Evolutionary conservation across 257 asterid species (phyloP).

Genomic region (Solanum sitiens): DNA sequence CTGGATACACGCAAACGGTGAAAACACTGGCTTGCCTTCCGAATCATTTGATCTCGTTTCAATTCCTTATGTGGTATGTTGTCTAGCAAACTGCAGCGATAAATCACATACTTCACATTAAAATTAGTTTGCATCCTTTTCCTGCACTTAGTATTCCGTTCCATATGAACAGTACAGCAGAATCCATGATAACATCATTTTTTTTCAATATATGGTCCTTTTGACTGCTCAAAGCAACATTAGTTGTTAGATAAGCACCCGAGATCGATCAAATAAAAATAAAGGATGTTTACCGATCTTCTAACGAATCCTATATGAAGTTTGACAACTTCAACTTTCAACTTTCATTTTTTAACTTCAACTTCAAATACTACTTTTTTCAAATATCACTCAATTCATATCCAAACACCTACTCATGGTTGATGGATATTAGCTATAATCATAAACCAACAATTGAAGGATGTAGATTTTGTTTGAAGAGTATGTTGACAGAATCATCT

Average conservation of each 20-base stretch:
- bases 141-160: not conserved
- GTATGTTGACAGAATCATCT: not conserved
- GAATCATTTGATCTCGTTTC: slow-evolving; percentile 80
- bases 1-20: slow-evolving; percentile 90
- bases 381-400: not conserved
- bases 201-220: not conserved
- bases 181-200: not conserved
- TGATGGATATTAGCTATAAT: not conserved
- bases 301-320: not conserved
- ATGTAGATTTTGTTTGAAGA: not conserved
- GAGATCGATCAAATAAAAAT: not conserved
- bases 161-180: not conserved
- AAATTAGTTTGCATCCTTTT: not conserved
- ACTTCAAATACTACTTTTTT: not conserved
- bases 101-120: not conserved
- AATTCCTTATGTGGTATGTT: slow-evolving; percentile 72
- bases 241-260: not conserved
- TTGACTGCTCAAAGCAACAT: not conserved
- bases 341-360: not conserved
- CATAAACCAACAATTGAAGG: not conserved
- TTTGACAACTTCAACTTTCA: not conserved
- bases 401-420: not conserved
- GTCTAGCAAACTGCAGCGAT: not conserved
- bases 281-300: not conserved
- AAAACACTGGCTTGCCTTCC: slow-evolving; percentile 81